Base-by-base conservation (phyloP, 257 asterid genomes). In the Solanum virginianum region DNA sequence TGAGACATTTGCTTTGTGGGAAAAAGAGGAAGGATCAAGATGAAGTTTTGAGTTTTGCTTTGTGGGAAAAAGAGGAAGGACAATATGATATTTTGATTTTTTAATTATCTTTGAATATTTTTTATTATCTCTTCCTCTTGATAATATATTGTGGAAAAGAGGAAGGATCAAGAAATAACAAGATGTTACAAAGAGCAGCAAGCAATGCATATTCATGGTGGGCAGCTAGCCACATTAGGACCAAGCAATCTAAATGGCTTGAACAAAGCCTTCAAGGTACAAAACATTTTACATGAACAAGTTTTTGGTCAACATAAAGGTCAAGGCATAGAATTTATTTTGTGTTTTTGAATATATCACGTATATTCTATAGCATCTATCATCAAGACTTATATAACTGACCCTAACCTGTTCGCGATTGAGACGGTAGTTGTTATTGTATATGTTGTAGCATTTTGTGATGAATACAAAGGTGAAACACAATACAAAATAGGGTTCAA, bases 181-280 rank as follows among this genome's bases (percentile, higher is more conserved):
- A 51, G 57, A 36, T 51, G 92, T 85, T 90, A 59, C 91, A 90
- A 22, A 88, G 91, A 49, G 92, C 90, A 66, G 91, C 92, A 79
- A 90, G 85, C 75, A 88, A 90, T 87, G 90, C 91, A 22, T 87
- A 90, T 88, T 90, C 92, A 85, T 90, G 92, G 92, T 88, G 91
- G 92, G 85, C 86, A 86, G 91, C 91, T 13, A 88, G 91, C 88
- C 92, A 90, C 60, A 86, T 90, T 41, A 86, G 92, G 86, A 88
- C 92, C 75, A 90, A 88, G 62, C 91, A 90, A 77, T 90, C 91
- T 56, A 88, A 90, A 84, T 90, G 91, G 91, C 90, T 90, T 11
- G 91, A 90, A 26, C 91, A 90, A 13, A 87, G 87, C 86, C 91
- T 90, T 45, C 91, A 81, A 84, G 91, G 91, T 89, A 86, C n/a